Base-by-base conservation (phyloP, 345 rosid species). In the Citrus maxima region DNA sequence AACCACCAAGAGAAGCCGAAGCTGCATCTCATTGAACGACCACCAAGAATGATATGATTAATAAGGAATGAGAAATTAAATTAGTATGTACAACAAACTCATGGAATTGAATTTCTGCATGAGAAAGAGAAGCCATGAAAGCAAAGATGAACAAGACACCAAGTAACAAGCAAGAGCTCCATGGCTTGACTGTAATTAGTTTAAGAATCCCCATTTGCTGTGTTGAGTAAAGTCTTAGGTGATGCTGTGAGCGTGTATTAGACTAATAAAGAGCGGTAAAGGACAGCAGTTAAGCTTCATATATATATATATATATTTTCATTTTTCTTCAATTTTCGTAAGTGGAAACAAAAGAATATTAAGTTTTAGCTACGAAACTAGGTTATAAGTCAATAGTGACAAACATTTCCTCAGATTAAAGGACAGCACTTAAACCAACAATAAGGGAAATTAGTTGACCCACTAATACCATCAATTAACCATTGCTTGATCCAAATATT, bases 81-180 rank as follows among this genome's bases (percentile, higher is more conserved):
- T n/a, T 61, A 66, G 60, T 68, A 76, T 87, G 12, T 85, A 95
- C 98, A 82, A 88, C 84, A 81, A 93, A 95, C 75, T 91, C 91
- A 84, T 92, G 97, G 84, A 83, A 87, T 79, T 90, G 94, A 85
- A 68, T 80, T 86, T 86, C 91, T 30, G 90, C 93, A 60, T 66
- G 81, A 4, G 90, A 83, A 75, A 79, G 75, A 54, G 86, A 78
- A 78, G 88, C 83, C 18, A 87, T 70, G 62, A 83, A 82, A 62
- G 75, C 74, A 32, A 87, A 77, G 40, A 82, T 22, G 62, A 88
- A 59, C 71, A 87, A 78, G 78, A 86, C 68, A 78, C 60, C 71
- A 38, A 88, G 75, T 21, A 84, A 62, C 5, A 77, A 21, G 74
- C 64, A 18, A 56, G 30, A 72, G 73, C 49, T 69, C 62, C 73